phyloP scores from a whole-genome alignment of 148 eudicot species.

The Rhododendron simsii region DNA sequence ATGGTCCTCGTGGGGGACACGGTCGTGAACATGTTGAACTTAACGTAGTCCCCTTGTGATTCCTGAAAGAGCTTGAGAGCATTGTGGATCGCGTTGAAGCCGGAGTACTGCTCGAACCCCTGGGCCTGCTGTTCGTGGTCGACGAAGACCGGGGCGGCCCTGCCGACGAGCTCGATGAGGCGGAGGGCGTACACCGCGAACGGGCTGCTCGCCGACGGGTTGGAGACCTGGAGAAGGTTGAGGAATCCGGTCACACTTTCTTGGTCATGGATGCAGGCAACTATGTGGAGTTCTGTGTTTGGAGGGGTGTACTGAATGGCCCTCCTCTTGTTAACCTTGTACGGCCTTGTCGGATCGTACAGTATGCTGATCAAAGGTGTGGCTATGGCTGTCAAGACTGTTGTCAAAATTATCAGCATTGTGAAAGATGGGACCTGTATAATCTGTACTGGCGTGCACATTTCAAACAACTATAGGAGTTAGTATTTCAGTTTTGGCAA shows the following conservation, averaged over 20 bases:
- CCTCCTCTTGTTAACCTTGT: constrained; percentile 79
- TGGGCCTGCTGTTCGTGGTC: constrained; percentile 56
- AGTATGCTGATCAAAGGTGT: constrained; percentile 63
- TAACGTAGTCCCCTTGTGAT: constrained; percentile 25
- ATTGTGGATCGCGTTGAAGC: constrained; percentile 43
- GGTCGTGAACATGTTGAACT: constrained; percentile 45
- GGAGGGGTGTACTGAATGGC: constrained; percentile 68
- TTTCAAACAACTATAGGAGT: not conserved
- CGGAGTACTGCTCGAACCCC: constrained; percentile 30
- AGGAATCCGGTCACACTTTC: constrained; percentile 52
- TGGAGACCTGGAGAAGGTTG: constrained; percentile 48
- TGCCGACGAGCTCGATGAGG: constrained; percentile 62
- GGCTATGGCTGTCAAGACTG: constrained; percentile 38
- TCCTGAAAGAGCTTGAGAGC: constrained; percentile 47
- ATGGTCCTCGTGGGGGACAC: constrained; percentile 58
- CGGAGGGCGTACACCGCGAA: constrained; percentile 48
- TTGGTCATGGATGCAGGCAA: constrained; percentile 53
- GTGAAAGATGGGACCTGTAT: constrained; percentile 44
- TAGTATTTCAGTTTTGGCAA: not conserved
- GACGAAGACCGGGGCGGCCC: constrained; percentile 67
- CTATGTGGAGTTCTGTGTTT: constrained; percentile 47
- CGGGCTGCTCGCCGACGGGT: constrained; percentile 44
- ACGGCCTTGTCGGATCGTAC: constrained; percentile 81
- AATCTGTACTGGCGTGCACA: constrained; percentile 38
- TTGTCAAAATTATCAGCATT: constrained; percentile 50